These are phyloP conservation scores for Trichoderma reesei DNA, from an alignment of 495 filamentous ascomycete genomes.

Conservation along the genomic window DNA sequence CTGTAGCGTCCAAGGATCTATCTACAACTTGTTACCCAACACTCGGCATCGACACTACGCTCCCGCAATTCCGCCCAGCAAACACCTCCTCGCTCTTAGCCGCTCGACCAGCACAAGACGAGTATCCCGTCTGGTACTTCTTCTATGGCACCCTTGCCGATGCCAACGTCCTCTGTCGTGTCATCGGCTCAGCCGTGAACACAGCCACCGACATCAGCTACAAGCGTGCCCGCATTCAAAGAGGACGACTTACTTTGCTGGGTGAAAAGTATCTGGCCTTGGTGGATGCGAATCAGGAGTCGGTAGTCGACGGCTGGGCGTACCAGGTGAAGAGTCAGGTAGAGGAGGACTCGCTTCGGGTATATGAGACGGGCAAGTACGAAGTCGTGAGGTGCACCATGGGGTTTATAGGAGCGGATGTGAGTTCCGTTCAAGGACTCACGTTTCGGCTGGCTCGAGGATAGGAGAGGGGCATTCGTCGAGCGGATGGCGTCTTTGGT, in stretches of 20 bases:
- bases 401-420: constrained; percentile 9
- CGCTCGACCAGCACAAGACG: constrained; percentile 18
- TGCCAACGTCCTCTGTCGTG: constrained; percentile 17
- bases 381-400: constrained; percentile 36
- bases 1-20: constrained; percentile 27
- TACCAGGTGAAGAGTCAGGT: constrained; percentile 25
- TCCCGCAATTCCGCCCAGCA: constrained; percentile 24
- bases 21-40: constrained; percentile 27
- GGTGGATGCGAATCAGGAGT: constrained; percentile 21
- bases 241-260: constrained; percentile 27
- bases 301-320: constrained; percentile 24
- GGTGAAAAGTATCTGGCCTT: constrained; percentile 32
- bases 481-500: too few relatives aligned
- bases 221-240: constrained; percentile 16
- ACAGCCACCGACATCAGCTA: background rate
- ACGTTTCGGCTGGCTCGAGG: constrained; percentile 12
- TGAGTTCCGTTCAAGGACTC: constrained; percentile 9
- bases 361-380: constrained; percentile 32
- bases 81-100: background rate
- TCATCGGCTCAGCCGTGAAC: constrained; percentile 14
- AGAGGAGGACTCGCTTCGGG: constrained; percentile 28
- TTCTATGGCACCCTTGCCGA: constrained; percentile 30
- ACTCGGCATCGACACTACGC: constrained; percentile 32
- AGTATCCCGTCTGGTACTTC: constrained; percentile 38
- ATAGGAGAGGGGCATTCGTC: too few relatives aligned